Evolutionary conservation across 2,329 filamentous ascomycete species (phyloP), one percentile per base, ranked within the genome.

Genomic region (Diaporthe citrichinensis): DNA sequence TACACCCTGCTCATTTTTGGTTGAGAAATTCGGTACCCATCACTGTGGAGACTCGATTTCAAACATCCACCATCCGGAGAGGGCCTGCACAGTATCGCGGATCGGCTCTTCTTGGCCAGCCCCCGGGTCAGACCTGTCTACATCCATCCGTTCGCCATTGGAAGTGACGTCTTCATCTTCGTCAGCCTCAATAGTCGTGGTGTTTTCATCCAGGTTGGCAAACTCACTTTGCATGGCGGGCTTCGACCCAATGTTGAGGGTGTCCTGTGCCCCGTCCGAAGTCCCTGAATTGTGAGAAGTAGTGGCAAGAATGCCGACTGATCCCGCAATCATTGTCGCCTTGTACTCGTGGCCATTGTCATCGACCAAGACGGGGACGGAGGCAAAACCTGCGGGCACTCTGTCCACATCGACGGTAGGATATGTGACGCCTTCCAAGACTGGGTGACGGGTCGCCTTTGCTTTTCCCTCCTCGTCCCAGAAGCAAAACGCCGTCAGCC

Each of bases 401-500:
- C 20, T 2, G 6, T 71, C 68, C 36, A 71, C 9, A 6, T 39
- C 14, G 51, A 71, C 36, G 7, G 0, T 3, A 15, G 65, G 65
- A 14, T 57, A 71, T 20, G 8, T 8, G 34, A 71, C n/a, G 25
- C 3, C 51, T 3, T 57, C 57, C 31, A 59, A 14, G 57, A 36
- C 31, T 4, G 1, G 51, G 34, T 14, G 6, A 1, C 10, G n/a
- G 15, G 34, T 4, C 8, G 1, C 12, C 36, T 57, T 57, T 2
- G 68, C 20, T 3, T 46, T 65, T 4, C 77, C 76, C 1, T 76
- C 28, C 4, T 58, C 57, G n/a, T 74, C 71, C 77, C 77, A 78
- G 44, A 72, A 78, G 58, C 74, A 77, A 53, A 78, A 78, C 1
- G 73, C 71, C 4, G 73, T 72, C 49, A 77, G 53, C 77, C 77